Base-by-base conservation (phyloP, 202 grass and related monocot genomes). In the Panicum hallii region DNA sequence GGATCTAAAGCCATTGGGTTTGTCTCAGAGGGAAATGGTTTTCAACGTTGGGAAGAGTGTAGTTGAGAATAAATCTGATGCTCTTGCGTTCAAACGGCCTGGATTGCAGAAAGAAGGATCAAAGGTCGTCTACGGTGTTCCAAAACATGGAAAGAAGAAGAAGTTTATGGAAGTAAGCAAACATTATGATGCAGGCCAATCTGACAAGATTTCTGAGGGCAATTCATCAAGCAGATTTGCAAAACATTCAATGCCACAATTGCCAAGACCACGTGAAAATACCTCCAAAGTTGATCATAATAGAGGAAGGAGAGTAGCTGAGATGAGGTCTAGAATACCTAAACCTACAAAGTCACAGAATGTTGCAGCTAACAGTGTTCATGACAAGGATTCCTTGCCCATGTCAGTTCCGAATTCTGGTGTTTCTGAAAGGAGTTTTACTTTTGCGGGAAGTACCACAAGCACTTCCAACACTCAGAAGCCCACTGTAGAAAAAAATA, bases 91-190 rank as follows among this genome's bases (percentile, higher is more conserved):
- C 70, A 99, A 82, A 78, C 90, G 90, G 10, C 83, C 87, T 80
- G 93, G 97, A 56, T 83, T 93, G 55, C 94, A 94, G 83, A 99
- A 97, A 70, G 97, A 97, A 93, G 91, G 96, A 58, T 97, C 97
- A 46, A 97, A 89, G 66, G 97, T 99, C 43, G 89, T 99, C 17
- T 92, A 90, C 61, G 97, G 97, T 84, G 90, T 99, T 72, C 97
- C 97, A 74, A 99, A 87, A 89, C 97, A 92, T 88, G 97, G 97
- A 82, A 99, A 97, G 82, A 97, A 90, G 81, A 92, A 88, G 61
- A 99, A 99, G 65, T 99, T 97, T 83, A 99, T 99, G 97, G 97
- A 99, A 75, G 94, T 99, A 44, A 99, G 97, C 89, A 99, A 97
- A 86, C 94, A 94, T 72, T 99, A 96, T 68, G 84, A 86, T 70